These are phyloP conservation scores for Crithidia thermophila DNA, from an alignment of 208 protist species.

Conservation along the genomic window DNA sequence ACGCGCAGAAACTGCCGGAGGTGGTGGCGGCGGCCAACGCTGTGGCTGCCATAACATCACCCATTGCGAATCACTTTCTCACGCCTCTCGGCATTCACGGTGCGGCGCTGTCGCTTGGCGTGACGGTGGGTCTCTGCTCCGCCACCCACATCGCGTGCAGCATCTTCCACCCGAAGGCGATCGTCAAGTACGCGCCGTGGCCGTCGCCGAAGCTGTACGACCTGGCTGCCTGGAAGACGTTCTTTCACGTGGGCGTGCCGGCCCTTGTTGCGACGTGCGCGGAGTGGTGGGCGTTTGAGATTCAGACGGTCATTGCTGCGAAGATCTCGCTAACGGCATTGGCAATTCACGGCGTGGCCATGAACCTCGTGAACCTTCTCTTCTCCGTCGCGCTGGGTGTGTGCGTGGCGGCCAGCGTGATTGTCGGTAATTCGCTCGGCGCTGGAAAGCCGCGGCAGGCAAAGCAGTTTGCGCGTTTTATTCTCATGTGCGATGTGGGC, in stretches of 20 bases:
- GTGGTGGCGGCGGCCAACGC: constrained; percentile 56
- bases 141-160: constrained; percentile 40
- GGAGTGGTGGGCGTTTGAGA: constrained; percentile 83
- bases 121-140: constrained; percentile 41
- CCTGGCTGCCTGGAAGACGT: constrained; percentile 44
- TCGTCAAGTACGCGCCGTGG: constrained; percentile 56
- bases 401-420: constrained; percentile 60
- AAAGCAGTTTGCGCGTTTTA: constrained; percentile 56
- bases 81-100: constrained; percentile 59
- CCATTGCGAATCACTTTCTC: constrained; percentile 61
- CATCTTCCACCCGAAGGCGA: constrained; percentile 57
- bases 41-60: constrained; percentile 50
- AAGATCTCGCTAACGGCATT: constrained; percentile 47
- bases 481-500: constrained; percentile 50
- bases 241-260: constrained; percentile 58
- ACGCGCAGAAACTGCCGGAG: constrained; percentile 55
- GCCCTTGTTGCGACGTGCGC: constrained; percentile 61
- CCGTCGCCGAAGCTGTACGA: constrained; percentile 51
- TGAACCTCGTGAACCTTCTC: constrained; percentile 57
- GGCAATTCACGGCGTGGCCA: constrained; percentile 56
- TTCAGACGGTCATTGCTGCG: constrained; percentile 58
- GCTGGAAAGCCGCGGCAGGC: constrained; percentile 41
- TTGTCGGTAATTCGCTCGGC: constrained; percentile 71
- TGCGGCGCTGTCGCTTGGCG: constrained; percentile 42
- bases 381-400: constrained; percentile 73